Base-by-base conservation (phyloP, 257 asterid species). In the Datura wrightii region DNA sequence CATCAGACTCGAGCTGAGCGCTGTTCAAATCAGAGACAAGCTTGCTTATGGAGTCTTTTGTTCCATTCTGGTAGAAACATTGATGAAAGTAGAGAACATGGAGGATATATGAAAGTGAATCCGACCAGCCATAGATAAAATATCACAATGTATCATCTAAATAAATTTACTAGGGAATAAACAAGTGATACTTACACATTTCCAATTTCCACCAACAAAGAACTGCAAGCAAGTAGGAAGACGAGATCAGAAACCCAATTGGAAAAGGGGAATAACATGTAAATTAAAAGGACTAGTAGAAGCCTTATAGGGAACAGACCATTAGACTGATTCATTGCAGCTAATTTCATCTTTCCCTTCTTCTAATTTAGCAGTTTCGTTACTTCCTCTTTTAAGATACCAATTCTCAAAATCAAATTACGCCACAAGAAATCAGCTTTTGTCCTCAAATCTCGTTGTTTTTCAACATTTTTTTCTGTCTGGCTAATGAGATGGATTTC, bases 161-260 rank as follows among this genome's bases (percentile, higher is more conserved):
- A 34, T 50, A 76, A 31, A 31, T 19, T 11, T 15, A 50, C 14
- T 2, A 55, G 46, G 82, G n/a, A 78, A 78, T 65, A 78, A 78
- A 15, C 48, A 78, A 71, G 66, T 36, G 80, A 59, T 89, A 93
- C 99, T 95, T 94, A 97, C 99, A 89, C 99, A 97, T 86, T 97
- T 97, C 99, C 99, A 97, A 83, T 97, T 97, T 83, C 99, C 99
- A 74, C 99, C 99, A 88, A 97, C 99, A 83, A 97, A 95, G 94
- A 95, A 97, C 99, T 97, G 99, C 98, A 91, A 89, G 67, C 84
- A 82, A 86, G 86, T 83, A 11, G 62, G 39, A 53, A 78, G 82
- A 34, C 5, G 7, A 78, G 82, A 34, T 78, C 46, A 78, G 82
- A 52, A 10, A 78, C 48, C 63, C 63, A 31, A 78, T 78, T 50